Base-by-base conservation (phyloP, 352 stramenopile species). In the Phytophthora citricola region DNA sequence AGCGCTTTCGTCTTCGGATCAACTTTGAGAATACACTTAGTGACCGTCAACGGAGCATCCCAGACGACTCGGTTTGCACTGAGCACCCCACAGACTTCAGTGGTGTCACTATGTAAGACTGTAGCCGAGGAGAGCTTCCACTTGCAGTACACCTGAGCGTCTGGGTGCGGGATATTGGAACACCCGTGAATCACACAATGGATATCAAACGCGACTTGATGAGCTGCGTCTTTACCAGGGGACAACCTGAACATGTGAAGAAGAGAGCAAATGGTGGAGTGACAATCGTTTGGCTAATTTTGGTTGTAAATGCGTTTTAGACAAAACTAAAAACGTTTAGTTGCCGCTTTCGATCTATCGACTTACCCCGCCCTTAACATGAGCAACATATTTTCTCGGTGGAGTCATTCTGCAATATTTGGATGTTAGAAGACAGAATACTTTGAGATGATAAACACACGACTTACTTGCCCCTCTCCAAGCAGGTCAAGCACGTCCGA, bases 401-500 rank as follows among this genome's bases (percentile, higher is more conserved):
- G 15, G 32, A 44, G 7, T 61, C 34, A 68, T 45, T 68, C 60
- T 68, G 36, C 46, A 36, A 14, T 12, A 36, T 49, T 57, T 44
- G 6, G 6, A 47, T 12, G 49, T 56, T 56, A 26, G 39, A 52
- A 50, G 34, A 41, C 31, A 7, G 9, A 32, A 39, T 1, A 7
- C 29, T 6, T 29, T 26, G 31, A 36, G 10, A 14, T 8, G 9
- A 36, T 14, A 36, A 4, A 5, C 3, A 9, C 31, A 36, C 4
- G 8, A 74, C 75, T 56, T 71, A 84, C 77, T 85, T 34, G 74
- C 51, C 66, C 45, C 38, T 73, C 86, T 52, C 91, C 85, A 60
- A 98, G 86, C 15, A 98, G 76, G 51, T 95, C 87, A 17, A 98
- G 78, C 10, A 96, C 94, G 50, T 98, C 91, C 38, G 87, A 88